Evolutionary conservation across 208 protist genomes (phyloP).

Genomic region (Acanthamoeba divionensis): DNA sequence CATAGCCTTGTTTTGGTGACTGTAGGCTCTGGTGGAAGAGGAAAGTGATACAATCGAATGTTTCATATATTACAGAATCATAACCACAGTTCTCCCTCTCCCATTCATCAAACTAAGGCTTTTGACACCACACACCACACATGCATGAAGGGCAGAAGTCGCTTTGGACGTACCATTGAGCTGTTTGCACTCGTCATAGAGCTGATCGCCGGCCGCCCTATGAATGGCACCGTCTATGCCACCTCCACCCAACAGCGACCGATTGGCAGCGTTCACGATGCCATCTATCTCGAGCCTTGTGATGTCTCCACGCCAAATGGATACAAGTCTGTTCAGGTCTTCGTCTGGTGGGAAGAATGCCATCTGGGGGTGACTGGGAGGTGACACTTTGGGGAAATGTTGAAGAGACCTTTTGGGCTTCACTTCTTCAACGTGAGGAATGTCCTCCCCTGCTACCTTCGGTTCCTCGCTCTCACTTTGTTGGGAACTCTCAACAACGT

Average conservation of each 20-base stretch:
- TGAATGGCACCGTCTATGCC: slow-evolving; percentile 79
- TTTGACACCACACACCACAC: background rate
- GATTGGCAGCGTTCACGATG: slow-evolving; percentile 79
- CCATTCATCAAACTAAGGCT: too few species aligned
- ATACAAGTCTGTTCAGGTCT: slow-evolving; percentile 21
- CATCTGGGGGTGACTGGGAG: background rate
- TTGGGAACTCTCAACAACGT: background rate
- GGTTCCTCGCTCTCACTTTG: background rate
- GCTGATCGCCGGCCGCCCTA: slow-evolving; percentile 65
- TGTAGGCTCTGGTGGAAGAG: too few species aligned
- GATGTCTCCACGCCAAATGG: slow-evolving; percentile 62
- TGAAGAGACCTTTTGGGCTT: too few species aligned
- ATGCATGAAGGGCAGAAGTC: background rate
- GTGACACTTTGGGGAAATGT: too few species aligned
- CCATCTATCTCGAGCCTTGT: slow-evolving; percentile 70
- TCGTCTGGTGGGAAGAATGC: slow-evolving; percentile 8
- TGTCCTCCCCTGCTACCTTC: background rate
- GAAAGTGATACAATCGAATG: too few species aligned
- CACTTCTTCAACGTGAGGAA: too few species aligned
- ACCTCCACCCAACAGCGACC: slow-evolving; percentile 54
- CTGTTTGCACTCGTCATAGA: slow-evolving; percentile 63
- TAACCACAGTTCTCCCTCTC: too few species aligned
- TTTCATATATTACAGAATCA: too few species aligned
- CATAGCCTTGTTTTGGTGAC: too few species aligned
- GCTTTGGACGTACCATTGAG: slow-evolving; percentile 8